Evolutionary conservation across 2,329 filamentous ascomycete genomes (phyloP).

Genomic region (Sclerotinia sclerotiorum): DNA sequence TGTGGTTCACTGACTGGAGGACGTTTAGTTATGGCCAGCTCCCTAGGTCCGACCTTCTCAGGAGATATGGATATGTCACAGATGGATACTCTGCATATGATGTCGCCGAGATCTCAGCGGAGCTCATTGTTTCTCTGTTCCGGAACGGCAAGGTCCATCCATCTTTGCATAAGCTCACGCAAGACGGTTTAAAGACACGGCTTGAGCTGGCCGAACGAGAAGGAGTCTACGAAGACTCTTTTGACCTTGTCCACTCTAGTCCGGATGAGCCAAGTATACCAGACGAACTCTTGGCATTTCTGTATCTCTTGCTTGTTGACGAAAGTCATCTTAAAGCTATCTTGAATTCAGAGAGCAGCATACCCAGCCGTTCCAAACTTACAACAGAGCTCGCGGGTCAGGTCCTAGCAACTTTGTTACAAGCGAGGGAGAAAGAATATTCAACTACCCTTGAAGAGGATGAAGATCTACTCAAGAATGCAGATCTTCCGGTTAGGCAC

Average conservation of each 20-base stretch:
- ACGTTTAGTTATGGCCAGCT: slow-evolving; percentile 57
- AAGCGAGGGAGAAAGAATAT: slow-evolving; percentile 50
- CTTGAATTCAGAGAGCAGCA: slow-evolving; percentile 41
- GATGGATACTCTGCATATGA: slow-evolving; percentile 64
- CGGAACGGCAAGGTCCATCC: slow-evolving; percentile 22
- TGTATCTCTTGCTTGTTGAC: slow-evolving; percentile 47
- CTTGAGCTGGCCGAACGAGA: slow-evolving; percentile 53
- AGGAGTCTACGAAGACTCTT: slow-evolving; percentile 59
- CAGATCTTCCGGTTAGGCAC: slow-evolving; percentile 39
- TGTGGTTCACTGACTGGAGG: background rate
- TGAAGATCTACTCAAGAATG: slow-evolving; percentile 42
- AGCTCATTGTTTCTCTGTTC: slow-evolving; percentile 45
- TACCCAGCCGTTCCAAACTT: slow-evolving; percentile 45
- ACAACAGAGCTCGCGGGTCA: slow-evolving; percentile 43
- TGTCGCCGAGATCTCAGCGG: slow-evolving; percentile 61
- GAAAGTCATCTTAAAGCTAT: slow-evolving; percentile 42
- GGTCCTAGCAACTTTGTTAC: slow-evolving; percentile 44
- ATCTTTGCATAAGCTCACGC: slow-evolving; percentile 31
- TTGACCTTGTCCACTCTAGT: slow-evolving; percentile 48
- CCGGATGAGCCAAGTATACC: slow-evolving; percentile 37
- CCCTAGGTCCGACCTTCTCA: slow-evolving; percentile 63
- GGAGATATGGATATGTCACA: slow-evolving; percentile 68
- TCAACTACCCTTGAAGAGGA: slow-evolving; percentile 54
- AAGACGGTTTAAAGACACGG: slow-evolving; percentile 36
- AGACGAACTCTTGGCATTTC: slow-evolving; percentile 42